Base-by-base conservation (phyloP, 306 rosid genomes). In the Morella rubra region DNA sequence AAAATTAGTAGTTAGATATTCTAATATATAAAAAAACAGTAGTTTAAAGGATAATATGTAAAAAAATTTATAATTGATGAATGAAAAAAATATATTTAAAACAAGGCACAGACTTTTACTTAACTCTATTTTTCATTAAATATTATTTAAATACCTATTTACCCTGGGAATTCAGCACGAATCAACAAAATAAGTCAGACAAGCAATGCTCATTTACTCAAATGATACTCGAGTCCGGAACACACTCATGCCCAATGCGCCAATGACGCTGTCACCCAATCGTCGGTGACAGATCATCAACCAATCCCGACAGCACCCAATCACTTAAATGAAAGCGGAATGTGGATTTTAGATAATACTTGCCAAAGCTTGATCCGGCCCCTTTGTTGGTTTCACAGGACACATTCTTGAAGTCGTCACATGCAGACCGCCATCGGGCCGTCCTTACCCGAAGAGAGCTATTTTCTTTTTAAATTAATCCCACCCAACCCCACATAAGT, bases 351-450 rank as follows among this genome's bases (percentile, higher is more conserved):
- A 27, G 37, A 32, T 32, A 32, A 27, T 27, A 27, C 32, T 27
- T 27, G 1, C 32, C 37, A 32, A 3, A 32, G 37, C 37, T 27
- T 71, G 45, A 54, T 71, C 79, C 79, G 76, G 53, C 72, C 20
- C 5, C 4, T 44, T 13, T 4, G 22, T 5, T 22, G 11, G 55
- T 24, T 5, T 19, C 56, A 70, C 37, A 58, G 6, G 24, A 24
- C 75, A 56, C 65, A 62, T n/a, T n/a, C 73, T 61, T 72, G 18
- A 24, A 74, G 69, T 44, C 19, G 44, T 69, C 85, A 60, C 79
- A 66, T 71, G 76, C 20, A 24, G 27, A 24, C 27, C n/a, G 27
- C 27, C 27, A 24, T 27, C 32, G 32, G 32, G 32, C 32, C 32
- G 32, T 27, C 32, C 32, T 27, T 27, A 27, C 32, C 32, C 32